Percentiles rank a stretch among this genome's conserved stretches.
These are phyloP conservation scores for Ogataea pignaliae DNA, from an alignment of 805 yeast species.

Conservation along the genomic window DNA sequence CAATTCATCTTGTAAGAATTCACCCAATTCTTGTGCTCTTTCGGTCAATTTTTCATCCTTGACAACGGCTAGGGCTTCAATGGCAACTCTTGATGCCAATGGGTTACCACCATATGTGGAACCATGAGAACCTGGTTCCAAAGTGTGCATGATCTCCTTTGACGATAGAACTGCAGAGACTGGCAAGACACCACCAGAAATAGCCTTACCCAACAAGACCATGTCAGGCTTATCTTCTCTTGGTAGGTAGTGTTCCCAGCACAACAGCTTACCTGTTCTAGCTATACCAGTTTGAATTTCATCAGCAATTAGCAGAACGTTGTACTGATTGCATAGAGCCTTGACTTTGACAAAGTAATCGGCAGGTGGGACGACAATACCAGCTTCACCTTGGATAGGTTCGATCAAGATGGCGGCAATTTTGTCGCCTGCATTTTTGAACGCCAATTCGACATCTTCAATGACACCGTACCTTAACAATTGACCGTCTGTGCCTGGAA, in stretches of 20 bases:
- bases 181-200: constrained; percentile 92
- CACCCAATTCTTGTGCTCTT: constrained; percentile 71
- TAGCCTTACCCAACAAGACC: constrained; percentile 87
- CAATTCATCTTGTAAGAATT: constrained; percentile 57
- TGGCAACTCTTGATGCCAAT: constrained; percentile 85
- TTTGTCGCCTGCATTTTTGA: constrained; percentile 77
- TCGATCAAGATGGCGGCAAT: constrained; percentile 89
- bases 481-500: constrained; percentile 64
- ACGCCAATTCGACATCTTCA: constrained; percentile 82
- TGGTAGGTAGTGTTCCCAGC: constrained; percentile 75
- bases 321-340: constrained; percentile 72
- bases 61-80: constrained; percentile 89
- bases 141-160: constrained; percentile 80
- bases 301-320: constrained; percentile 87
- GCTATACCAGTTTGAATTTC: constrained; percentile 98
- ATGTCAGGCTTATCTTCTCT: constrained; percentile 79
- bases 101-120: constrained; percentile 99
- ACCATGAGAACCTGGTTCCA: constrained; percentile 95
- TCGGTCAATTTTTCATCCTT: constrained; percentile 81
- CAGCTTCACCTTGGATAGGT: constrained; percentile 98
- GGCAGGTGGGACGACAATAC: constrained; percentile 88
- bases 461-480: constrained; percentile 77
- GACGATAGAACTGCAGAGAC: constrained; percentile 89
- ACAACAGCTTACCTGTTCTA: constrained; percentile 91
- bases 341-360: constrained; percentile 74